Evolutionary conservation across 73 alveolate species (phyloP).

Genomic region (Effrenium voratum): DNA sequence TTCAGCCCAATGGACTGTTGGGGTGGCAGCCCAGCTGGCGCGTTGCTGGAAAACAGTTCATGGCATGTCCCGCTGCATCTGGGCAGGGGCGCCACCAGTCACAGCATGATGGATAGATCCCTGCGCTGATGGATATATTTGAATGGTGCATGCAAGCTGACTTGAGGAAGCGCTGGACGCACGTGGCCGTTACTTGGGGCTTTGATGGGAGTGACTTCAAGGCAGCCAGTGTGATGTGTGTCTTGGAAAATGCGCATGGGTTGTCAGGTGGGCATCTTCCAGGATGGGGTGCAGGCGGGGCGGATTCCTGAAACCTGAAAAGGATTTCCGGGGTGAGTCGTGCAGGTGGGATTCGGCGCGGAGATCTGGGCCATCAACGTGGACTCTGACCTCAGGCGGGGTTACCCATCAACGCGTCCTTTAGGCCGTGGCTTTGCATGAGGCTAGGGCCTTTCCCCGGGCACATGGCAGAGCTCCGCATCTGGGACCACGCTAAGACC

Average conservation of each 20-base stretch:
- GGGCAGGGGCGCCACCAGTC: too few species aligned
- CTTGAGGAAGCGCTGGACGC: constrained; percentile 75
- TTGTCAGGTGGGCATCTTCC: constrained; percentile 25
- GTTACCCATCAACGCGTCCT: too few species aligned
- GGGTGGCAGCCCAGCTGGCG: too few species aligned
- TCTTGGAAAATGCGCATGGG: not conserved
- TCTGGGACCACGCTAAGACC: constrained; percentile 70
- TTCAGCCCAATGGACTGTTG: too few species aligned
- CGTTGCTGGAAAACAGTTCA: too few species aligned
- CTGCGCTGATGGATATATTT: too few species aligned
- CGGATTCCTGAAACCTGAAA: not conserved
- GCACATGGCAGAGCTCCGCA: constrained; percentile 61
- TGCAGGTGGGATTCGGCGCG: constrained; percentile 49
- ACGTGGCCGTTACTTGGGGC: constrained; percentile 60
- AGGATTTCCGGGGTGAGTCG: not conserved
- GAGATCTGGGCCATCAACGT: constrained; percentile 62
- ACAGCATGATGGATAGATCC: too few species aligned
- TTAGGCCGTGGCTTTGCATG: not conserved
- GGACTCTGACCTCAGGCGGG: constrained; percentile 53
- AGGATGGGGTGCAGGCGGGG: constrained; percentile 79
- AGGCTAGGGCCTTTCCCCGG: constrained; percentile 84
- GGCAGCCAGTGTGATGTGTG: not conserved
- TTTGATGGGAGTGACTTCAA: constrained; percentile 30
- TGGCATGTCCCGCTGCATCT: too few species aligned
- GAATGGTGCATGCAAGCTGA: not conserved